Conservation (phyloP, 371 early-diverging fungal species). For the Nematocida minor region DNA sequence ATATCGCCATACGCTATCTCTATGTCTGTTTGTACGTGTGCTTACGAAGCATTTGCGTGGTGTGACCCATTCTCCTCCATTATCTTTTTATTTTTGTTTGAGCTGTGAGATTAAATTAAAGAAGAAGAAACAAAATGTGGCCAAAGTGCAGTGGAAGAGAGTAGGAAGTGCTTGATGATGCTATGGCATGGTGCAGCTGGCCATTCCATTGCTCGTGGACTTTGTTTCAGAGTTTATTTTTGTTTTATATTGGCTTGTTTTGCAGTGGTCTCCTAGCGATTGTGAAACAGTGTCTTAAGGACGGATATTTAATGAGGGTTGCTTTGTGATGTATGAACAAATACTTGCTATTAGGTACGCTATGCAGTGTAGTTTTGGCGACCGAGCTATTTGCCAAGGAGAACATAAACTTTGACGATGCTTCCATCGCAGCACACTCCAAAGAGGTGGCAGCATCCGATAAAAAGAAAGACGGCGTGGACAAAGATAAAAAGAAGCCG, state of each 20-base stretch:
- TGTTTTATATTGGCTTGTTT: background rate
- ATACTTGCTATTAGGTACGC: background rate
- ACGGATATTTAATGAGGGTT: background rate
- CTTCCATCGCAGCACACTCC: background rate
- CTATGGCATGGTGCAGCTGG: too few species aligned
- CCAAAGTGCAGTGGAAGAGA: too few species aligned
- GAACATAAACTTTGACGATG: background rate
- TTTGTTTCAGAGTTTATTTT: background rate
- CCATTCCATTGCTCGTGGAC: too few species aligned
- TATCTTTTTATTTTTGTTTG: too few species aligned
- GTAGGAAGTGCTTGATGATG: too few species aligned
- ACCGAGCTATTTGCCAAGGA: constrained; percentile 5
- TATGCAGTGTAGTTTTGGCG: background rate
- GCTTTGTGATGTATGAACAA: background rate
- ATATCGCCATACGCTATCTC: too few species aligned
- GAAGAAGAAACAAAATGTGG: too few species aligned
- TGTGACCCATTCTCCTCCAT: too few species aligned
- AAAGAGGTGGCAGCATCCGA: background rate
- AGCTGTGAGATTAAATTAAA: too few species aligned
- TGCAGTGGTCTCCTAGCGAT: background rate
- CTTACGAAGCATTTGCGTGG: too few species aligned
- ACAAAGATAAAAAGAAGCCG: background rate
- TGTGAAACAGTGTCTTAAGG: constrained; percentile 14
- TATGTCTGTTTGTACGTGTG: too few species aligned
- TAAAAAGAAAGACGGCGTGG: background rate